phyloP scores from a whole-genome alignment of 2,329 filamentous ascomycete species.

The Lachnellula hyalina region DNA sequence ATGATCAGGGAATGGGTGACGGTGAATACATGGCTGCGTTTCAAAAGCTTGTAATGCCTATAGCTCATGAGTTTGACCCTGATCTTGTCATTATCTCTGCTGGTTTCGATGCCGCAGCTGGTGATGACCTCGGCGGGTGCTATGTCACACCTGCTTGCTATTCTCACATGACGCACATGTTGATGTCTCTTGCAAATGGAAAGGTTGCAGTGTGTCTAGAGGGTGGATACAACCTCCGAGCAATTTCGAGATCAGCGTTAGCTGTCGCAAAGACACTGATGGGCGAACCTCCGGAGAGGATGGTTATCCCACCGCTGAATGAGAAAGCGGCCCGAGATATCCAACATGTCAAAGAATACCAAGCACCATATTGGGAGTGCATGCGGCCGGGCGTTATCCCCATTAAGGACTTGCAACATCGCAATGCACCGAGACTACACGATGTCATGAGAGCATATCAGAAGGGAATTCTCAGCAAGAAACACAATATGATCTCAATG shows the following conservation, averaged over 20 bases:
- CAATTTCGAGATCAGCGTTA: constrained; percentile 87
- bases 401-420: constrained; percentile 44
- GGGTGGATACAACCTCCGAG: constrained; percentile 89
- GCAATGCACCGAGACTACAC: constrained; percentile 62
- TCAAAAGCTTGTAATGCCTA: constrained; percentile 93
- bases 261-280: constrained; percentile 90
- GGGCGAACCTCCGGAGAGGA: constrained; percentile 77
- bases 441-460: constrained; percentile 78
- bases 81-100: constrained; percentile 94
- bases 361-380: constrained; percentile 78
- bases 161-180: constrained; percentile 98
- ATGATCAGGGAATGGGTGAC: constrained; percentile 79
- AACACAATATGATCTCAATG: constrained; percentile 72
- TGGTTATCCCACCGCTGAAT: constrained; percentile 52
- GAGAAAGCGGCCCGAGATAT: constrained; percentile 52
- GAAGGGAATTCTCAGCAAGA: constrained; percentile 62
- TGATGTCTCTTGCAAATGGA: constrained; percentile 88
- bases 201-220: constrained; percentile 91
- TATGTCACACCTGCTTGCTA: constrained; percentile 89
- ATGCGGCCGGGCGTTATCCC: constrained; percentile 66
- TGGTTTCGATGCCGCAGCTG: constrained; percentile 91
- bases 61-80: constrained; percentile 86
- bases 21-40: constrained; percentile 97
- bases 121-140: constrained; percentile 88
- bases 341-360: constrained; percentile 53